Conservation (phyloP, 495 filamentous ascomycete species). For the Rhypophila decipiens region DNA sequence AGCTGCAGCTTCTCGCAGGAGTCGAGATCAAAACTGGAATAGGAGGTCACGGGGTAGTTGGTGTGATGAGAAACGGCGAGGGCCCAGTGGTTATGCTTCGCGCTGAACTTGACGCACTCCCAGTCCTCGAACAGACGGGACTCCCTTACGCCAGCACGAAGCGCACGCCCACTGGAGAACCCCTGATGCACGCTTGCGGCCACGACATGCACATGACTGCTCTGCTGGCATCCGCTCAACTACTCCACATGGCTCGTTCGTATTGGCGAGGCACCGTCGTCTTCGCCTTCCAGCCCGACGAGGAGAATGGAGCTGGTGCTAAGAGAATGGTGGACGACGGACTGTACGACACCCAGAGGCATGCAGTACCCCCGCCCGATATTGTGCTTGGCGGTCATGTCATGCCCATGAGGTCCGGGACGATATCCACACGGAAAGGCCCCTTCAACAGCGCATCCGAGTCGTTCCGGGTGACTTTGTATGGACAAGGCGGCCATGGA, state of each 20-base stretch:
- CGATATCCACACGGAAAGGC: slow-evolving; percentile 36
- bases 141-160: slow-evolving; percentile 50
- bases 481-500: slow-evolving; percentile 50
- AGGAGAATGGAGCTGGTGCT: slow-evolving; percentile 52
- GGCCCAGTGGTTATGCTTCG: slow-evolving; percentile 51
- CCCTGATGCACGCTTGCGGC: slow-evolving; percentile 63
- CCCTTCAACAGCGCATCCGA: slow-evolving; percentile 37
- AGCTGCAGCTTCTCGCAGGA: slow-evolving; percentile 34
- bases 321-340: slow-evolving; percentile 57
- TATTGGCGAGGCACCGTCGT: slow-evolving; percentile 54
- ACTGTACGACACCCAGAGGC: slow-evolving; percentile 42
- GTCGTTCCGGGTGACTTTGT: slow-evolving; percentile 35
- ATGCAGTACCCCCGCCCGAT: slow-evolving; percentile 45
- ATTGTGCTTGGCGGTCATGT: slow-evolving; percentile 55
- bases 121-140: slow-evolving; percentile 50
- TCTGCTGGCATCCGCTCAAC: slow-evolving; percentile 44
- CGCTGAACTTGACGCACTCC: slow-evolving; percentile 58
- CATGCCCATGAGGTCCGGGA: slow-evolving; percentile 27
- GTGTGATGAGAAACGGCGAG: slow-evolving; percentile 46
- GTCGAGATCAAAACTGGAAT: slow-evolving; percentile 45
- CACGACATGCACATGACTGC: slow-evolving; percentile 57
- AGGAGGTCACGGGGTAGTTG: slow-evolving; percentile 52
- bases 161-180: slow-evolving; percentile 29
- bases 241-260: slow-evolving; percentile 33
- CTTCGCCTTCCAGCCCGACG: slow-evolving; percentile 55